Evolutionary conservation across 495 filamentous ascomycete genomes (phyloP), one percentile per base, ranked within the genome.

Genomic region (Bacidia gigantensis): DNA sequence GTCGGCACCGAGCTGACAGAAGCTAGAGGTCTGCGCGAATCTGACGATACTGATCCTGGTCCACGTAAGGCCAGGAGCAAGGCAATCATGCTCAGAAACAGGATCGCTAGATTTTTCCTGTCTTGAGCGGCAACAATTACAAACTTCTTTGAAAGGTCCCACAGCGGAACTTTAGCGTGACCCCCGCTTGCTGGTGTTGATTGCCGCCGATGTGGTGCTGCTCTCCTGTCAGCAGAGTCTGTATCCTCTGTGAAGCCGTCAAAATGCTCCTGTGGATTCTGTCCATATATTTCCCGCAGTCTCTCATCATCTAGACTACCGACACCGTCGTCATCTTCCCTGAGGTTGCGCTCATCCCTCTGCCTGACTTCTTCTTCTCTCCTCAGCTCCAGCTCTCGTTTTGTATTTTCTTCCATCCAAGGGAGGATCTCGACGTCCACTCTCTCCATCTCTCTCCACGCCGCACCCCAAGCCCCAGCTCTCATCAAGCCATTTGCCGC

Each of bases 371-470:
- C 71, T 49, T 80, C 59, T 26, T 69, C 64, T 3, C 67, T 58
- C 24, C 70, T 61, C 21, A 63, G 39, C 55, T 74, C 73, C 50
- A 81, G 56, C 38, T 70, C 65, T 1, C 68, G 58, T 38, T 71
- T 65, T 40, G 80, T 51, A 38, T 76, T 73, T 3, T 74, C 72
- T 1, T 79, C 76, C 24, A 83, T 66, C 71, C 78, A 82, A 2
- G 87, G 81, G 51, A 83, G 80, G 55, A 98, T 78, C 62, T 98
- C 92, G 0, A 93, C 84, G 66, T 98, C 92, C 7, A 97, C 86
- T 26, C 89, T 77, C 66, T 98, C 92, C 92, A 98, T 98, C 63
- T 96, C 89, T 50, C 76, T 82, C 92, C 92, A 98, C 26, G 85
- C 89, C 14, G 88, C 87, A 24, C 80, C 80, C 92, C 92, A 98